Base-by-base conservation (phyloP, 2,329 filamentous ascomycete species). In the Penicillium sp. region DNA sequence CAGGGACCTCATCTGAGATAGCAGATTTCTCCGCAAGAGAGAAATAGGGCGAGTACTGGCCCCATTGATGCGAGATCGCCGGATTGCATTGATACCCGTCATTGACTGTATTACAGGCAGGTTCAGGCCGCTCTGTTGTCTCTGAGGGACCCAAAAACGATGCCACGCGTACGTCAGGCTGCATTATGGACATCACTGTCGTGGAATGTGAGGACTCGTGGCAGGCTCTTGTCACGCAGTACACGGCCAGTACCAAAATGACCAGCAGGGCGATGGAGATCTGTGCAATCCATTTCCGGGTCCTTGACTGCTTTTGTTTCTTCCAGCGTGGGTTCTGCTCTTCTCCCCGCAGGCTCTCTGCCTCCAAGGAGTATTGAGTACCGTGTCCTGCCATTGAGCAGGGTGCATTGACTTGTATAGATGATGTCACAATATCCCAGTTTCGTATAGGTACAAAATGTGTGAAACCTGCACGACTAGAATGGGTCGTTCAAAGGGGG, bases 21-120 rank as follows among this genome's bases (percentile, higher is more conserved):
- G 80, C 75, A 1, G 86, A 89, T 6, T 83, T 79, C 3, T 56
- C 46, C 1, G 53, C 54, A 0, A 91, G 84, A 1, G 84, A 79
- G 70, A 88, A 95, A 72, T 83, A 95, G 2, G 90, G 88, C 14
- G 89, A 87, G 68, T 95, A 95, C 67, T 92, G 89, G 48, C 90
- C 91, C 89, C 89, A 95, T 47, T 76, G 79, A 57, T 83, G 86
- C 1, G 83, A 81, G 37, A 85, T 77, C 28, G 78, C 66, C 3
- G 79, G 69, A 40, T 77, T 75, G 68, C 87, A 90, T 55, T 80
- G 78, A 66, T 83, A 87, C 50, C 84, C 84, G 31, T 73, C 56
- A 35, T 77, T 64, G 30, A 79, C 68, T 5, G 74, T 76, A 63
- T 81, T 79, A 69, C 82, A 85, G n/a, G 42, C 14, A 4, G 25